phyloP scores from a whole-genome alignment of 2,329 filamentous ascomycete genomes.

The Myriosclerotinia scirpicola region DNA sequence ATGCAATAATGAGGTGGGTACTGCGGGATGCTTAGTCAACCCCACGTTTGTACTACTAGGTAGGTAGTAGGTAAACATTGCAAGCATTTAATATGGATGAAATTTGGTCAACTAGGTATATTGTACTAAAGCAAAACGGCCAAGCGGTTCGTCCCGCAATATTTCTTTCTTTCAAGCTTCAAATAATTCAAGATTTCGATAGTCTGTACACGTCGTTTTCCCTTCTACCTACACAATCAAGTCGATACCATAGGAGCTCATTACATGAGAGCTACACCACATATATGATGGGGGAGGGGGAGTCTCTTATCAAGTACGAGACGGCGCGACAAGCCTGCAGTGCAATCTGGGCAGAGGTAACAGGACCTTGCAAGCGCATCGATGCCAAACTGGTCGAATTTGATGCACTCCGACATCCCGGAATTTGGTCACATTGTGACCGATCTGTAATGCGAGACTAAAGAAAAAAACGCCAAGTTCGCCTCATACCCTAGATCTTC shows the following conservation, averaged over 20 bases:
- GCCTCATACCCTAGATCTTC: background rate
- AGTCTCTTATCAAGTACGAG: background rate
- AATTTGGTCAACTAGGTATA: background rate
- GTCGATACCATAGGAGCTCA: background rate
- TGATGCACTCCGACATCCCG: constrained; percentile 6
- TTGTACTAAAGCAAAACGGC: constrained; percentile 6
- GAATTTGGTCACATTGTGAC: constrained; percentile 17
- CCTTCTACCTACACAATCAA: background rate
- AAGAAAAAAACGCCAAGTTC: background rate
- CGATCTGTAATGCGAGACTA: constrained; percentile 11
- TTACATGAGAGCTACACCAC: background rate
- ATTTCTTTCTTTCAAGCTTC: background rate
- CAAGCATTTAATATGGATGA: too few relatives aligned
- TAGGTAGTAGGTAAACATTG: background rate
- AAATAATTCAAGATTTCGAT: too few relatives aligned
- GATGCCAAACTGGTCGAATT: constrained; percentile 3
- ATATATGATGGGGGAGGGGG: background rate
- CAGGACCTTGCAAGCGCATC: constrained; percentile 1
- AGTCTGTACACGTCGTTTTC: background rate
- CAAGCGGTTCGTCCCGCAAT: constrained; percentile 15
- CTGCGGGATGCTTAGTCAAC: constrained; percentile 1
- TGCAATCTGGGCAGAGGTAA: background rate
- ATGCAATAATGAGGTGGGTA: constrained; percentile 12
- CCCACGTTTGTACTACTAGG: constrained; percentile 1
- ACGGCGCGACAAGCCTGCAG: background rate